Conservation (phyloP, 495 filamentous ascomycete species). For the Aspergillus avenaceus region DNA sequence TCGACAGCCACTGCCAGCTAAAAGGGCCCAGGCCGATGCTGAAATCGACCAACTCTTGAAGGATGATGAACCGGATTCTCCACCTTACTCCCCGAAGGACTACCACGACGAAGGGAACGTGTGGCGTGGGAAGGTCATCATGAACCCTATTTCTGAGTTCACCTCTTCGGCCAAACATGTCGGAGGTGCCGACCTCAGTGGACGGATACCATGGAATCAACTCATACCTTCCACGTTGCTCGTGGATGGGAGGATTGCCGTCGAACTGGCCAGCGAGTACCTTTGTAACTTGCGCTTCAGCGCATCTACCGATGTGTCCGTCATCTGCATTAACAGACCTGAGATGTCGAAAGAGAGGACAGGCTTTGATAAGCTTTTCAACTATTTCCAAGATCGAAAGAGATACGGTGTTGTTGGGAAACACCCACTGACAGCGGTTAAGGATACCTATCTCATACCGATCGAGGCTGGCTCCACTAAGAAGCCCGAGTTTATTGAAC, state of each 20-base stretch:
- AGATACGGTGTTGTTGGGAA: constrained; percentile 79
- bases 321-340: constrained; percentile 61
- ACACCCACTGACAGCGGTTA: constrained; percentile 61
- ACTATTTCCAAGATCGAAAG: constrained; percentile 73
- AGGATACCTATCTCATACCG: constrained; percentile 74
- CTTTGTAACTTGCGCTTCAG: constrained; percentile 76
- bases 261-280: constrained; percentile 78
- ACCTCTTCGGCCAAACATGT: constrained; percentile 73
- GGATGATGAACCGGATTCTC: constrained; percentile 79
- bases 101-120: constrained; percentile 60
- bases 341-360: constrained; percentile 43
- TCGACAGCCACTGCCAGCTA: constrained; percentile 35
- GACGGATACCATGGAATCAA: constrained; percentile 59
- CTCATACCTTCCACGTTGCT: constrained; percentile 64
- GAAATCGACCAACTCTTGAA: constrained; percentile 88
- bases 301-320: constrained; percentile 65
- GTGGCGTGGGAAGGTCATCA: constrained; percentile 77
- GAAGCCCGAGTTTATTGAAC: constrained; percentile 69
- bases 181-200: constrained; percentile 69
- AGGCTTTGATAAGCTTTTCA: constrained; percentile 65
- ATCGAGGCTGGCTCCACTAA: constrained; percentile 56
- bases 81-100: constrained; percentile 79
- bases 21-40: constrained; percentile 62
- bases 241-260: constrained; percentile 80
- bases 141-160: constrained; percentile 74